These are phyloP conservation scores for Raphidocelis subcapitata DNA, from an alignment of 139 green algal genomes.

Conservation along the genomic window DNA sequence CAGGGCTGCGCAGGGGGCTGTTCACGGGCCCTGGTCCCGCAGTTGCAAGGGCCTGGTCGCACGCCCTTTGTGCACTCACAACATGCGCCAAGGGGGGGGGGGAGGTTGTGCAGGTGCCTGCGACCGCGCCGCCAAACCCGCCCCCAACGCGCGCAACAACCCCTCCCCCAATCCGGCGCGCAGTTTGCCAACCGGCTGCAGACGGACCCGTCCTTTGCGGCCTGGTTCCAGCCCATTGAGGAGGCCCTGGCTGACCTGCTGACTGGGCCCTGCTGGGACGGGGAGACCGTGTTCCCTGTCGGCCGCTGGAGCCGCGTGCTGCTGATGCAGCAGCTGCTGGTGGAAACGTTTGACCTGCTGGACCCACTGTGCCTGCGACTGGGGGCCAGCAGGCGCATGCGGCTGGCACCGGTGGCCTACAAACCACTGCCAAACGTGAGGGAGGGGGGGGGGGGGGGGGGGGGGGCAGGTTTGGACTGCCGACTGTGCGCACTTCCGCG, in stretches of 20 bases:
- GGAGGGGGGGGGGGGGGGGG: not conserved
- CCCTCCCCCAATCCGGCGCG: too few relatives aligned
- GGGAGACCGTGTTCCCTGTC: slow-evolving; percentile 27
- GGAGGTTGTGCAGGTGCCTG: too few relatives aligned
- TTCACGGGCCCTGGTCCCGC: too few relatives aligned
- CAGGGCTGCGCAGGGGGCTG: not conserved
- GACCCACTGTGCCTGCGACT: slow-evolving; percentile 63
- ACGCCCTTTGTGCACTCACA: too few relatives aligned
- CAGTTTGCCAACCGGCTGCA: slow-evolving; percentile 12
- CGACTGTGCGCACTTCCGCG: too few relatives aligned
- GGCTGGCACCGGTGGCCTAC: slow-evolving; percentile 54
- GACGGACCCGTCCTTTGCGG: slow-evolving; percentile 38
- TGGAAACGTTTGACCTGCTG: slow-evolving; percentile 71
- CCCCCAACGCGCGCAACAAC: too few relatives aligned
- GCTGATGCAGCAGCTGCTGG: slow-evolving; percentile 69
- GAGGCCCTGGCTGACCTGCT: slow-evolving; percentile 34
- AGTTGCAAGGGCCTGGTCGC: too few relatives aligned
- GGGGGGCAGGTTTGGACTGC: too few relatives aligned
- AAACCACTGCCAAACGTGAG: slow-evolving; percentile 49
- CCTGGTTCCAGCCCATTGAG: slow-evolving; percentile 37
- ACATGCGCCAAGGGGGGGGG: too few relatives aligned
- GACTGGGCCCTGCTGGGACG: slow-evolving; percentile 36
- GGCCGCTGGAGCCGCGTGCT: slow-evolving; percentile 58
- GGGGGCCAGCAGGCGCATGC: slow-evolving; percentile 35
- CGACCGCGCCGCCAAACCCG: too few relatives aligned